These are phyloP conservation scores for Hanseniaspora taiwanica DNA, from an alignment of 805 yeast genomes.

Conservation along the genomic window DNA sequence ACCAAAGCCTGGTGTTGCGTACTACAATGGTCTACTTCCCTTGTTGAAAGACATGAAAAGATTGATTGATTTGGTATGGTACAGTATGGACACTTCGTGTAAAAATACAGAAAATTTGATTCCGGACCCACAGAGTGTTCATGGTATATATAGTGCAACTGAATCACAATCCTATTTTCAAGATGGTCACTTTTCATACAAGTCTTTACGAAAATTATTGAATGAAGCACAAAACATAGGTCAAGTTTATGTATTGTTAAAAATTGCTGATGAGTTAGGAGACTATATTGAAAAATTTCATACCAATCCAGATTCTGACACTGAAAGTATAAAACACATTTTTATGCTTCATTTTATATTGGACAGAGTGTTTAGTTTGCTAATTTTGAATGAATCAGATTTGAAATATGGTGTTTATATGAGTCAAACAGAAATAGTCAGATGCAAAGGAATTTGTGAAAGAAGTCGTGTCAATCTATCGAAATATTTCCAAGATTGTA, in stretches of 20 bases:
- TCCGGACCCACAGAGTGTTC: constrained; percentile 1
- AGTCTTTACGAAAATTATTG: not conserved
- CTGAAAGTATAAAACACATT: constrained; percentile 24
- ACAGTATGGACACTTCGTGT: constrained; percentile 32
- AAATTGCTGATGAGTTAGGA: constrained; percentile 51
- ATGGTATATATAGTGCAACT: constrained; percentile 3
- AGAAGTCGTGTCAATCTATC: constrained; percentile 34
- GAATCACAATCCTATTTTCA: too few species aligned
- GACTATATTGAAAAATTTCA: constrained; percentile 41
- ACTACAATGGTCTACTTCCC: constrained; percentile 20
- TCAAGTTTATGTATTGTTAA: constrained; percentile 48
- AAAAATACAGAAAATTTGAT: constrained; percentile 15
- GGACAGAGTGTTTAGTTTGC: constrained; percentile 26
- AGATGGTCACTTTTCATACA: constrained; percentile 1
- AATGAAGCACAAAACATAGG: constrained; percentile 31
- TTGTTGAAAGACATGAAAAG: constrained; percentile 34
- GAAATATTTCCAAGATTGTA: constrained; percentile 20
- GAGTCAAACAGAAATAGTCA: constrained; percentile 36
- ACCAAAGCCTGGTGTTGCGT: constrained; percentile 7
- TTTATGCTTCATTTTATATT: constrained; percentile 27
- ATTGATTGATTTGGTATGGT: constrained; percentile 48
- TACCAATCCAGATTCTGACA: constrained; percentile 13
- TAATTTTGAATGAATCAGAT: not conserved
- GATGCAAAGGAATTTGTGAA: constrained; percentile 40
- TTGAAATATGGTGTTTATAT: constrained; percentile 16